phyloP scores from a whole-genome alignment of 257 asterid species.

The Avicennia marina region DNA sequence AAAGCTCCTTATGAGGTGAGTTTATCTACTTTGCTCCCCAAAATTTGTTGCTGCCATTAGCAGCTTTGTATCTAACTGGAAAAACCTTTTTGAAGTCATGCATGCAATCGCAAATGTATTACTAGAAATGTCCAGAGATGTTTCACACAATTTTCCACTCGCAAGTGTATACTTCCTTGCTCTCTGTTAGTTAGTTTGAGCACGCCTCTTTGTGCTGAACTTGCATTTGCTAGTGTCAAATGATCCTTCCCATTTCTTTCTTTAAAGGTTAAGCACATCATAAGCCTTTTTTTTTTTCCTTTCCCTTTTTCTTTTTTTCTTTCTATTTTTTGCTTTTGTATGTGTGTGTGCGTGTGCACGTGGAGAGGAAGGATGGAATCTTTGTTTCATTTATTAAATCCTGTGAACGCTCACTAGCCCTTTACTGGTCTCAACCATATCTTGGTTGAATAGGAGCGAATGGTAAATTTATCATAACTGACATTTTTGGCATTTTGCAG shows the following conservation, averaged over 20 bases:
- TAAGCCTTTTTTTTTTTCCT: not conserved
- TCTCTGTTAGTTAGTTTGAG: not conserved
- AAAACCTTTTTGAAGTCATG: not conserved
- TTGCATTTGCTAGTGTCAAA: conserved; percentile 7
- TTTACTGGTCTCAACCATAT: not conserved
- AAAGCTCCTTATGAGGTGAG: conserved; percentile 73
- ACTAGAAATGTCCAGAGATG: not conserved
- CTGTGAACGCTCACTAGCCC: not conserved
- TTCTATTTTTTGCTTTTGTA: too few species aligned
- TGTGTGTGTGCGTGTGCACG: not conserved
- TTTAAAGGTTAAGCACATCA: conserved; percentile 1
- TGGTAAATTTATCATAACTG: not conserved
- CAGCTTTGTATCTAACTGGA: not conserved
- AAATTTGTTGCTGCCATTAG: conserved; percentile 1
- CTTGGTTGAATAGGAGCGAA: not conserved
- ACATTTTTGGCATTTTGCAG: conserved; percentile 34
- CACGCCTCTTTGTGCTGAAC: not conserved
- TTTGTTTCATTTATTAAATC: not conserved
- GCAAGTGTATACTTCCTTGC: conserved; percentile 2
- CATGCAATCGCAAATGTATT: not conserved
- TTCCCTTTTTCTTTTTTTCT: too few species aligned
- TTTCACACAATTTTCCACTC: conserved; percentile 1
- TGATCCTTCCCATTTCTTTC: not conserved
- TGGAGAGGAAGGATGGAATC: not conserved
- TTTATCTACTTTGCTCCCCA: conserved; percentile 1